Evolutionary conservation across 768 basidiomycete species (phyloP), one percentile per base, ranked within the genome.

Genomic region (Podaxis sp.): DNA sequence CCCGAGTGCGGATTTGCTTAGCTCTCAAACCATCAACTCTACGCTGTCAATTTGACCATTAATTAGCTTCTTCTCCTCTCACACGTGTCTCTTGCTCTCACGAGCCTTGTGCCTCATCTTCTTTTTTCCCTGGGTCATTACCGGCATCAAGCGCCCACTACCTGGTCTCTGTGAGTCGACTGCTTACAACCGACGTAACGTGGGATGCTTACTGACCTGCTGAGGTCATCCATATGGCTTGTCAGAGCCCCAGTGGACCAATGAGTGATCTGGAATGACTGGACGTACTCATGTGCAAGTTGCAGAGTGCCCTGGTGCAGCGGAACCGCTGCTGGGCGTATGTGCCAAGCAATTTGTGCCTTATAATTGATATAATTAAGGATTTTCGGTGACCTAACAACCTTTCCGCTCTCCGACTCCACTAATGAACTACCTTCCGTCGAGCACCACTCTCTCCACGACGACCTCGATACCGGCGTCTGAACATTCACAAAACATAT

Each of bases 141-240:
- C 36, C 57, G 36, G 35, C 47, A 38, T 13, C 48, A 50, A 11
- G 28, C 42, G n/a, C 38, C 28, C 27, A 36, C 18, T 10, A 13
- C 10, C n/a, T 25, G 28, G 32, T 35, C 27, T 11, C 18, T 59
- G 50, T 59, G 58, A 59, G 37, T 28, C 50, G 14, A 27, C n/a
- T 27, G 14, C 21, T 18, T 59, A 5, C 23, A 21, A 52, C 51
- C 50, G 42, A 9, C 25, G 14, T 27, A 13, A 38, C 59, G 59
- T 60, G 59, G 57, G 59, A 60, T 46, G 40, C 52, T 36, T 5
- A 47, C 3, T 44, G 40, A 47, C 32, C 36, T 54, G n/a, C 44
- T 48, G 38, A 28, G 38, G 9, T 11, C 10, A 53, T 23, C 5
- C 25, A 47, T 44, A 18, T n/a, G 3, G 48, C 57, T 35, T 4